phyloP scores from a whole-genome alignment of 768 basidiomycete genomes.

The Pleurotus sapidus region DNA sequence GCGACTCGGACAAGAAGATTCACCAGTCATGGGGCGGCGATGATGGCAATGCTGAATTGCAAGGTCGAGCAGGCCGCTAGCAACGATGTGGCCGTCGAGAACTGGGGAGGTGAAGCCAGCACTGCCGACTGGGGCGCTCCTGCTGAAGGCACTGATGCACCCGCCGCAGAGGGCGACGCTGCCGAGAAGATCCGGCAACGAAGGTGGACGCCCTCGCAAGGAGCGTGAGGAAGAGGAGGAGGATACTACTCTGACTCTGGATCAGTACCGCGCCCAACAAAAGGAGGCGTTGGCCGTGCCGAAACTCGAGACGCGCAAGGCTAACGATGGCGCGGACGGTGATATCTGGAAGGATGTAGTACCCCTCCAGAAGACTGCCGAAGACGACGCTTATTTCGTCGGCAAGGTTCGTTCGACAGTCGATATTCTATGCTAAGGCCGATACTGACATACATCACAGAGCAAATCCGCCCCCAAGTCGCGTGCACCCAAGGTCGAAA shows the following conservation, averaged over 20 bases:
- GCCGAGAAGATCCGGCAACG: constrained; percentile 25
- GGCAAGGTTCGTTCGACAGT: constrained; percentile 68
- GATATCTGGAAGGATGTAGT: constrained; percentile 71
- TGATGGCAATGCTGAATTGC: constrained; percentile 80
- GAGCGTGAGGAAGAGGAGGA: constrained; percentile 62
- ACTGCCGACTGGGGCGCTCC: constrained; percentile 26
- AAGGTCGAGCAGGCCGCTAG: constrained; percentile 76
- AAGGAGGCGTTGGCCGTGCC: constrained; percentile 59
- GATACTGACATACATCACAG: constrained; percentile 32
- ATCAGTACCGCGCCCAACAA: constrained; percentile 87
- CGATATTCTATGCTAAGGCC: not conserved
- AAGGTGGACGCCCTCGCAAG: constrained; percentile 32
- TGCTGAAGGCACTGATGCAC: constrained; percentile 18
- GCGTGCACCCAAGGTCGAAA: constrained; percentile 82
- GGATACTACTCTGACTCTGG: constrained; percentile 91
- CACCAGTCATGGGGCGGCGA: constrained; percentile 96
- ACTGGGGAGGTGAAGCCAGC: constrained; percentile 34
- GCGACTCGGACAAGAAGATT: constrained; percentile 94
- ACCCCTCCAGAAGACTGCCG: constrained; percentile 61
- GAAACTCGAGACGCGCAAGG: constrained; percentile 81
- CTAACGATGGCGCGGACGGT: constrained; percentile 76
- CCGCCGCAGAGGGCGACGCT: constrained; percentile 35
- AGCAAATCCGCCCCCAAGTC: constrained; percentile 62
- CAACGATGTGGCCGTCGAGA: constrained; percentile 50
- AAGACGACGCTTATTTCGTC: constrained; percentile 79